phyloP scores from a whole-genome alignment of 2,329 filamentous ascomycete species.

The Blastomyces gilchristii region DNA sequence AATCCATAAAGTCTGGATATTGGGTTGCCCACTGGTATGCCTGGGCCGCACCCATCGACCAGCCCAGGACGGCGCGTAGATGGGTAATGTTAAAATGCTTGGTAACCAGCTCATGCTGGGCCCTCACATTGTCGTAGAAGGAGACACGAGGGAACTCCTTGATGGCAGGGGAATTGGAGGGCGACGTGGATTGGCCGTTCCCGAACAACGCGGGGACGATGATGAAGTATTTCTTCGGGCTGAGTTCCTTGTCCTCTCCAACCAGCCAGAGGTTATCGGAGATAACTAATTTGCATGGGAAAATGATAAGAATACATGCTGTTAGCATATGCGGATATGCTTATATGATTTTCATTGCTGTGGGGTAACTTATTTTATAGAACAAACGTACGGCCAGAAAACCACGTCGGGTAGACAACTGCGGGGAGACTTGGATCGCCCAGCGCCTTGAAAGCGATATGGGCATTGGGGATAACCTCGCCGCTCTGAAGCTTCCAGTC shows the following conservation, averaged over 20 bases:
- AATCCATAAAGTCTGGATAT: conserved; percentile 55
- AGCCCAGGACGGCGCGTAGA: conserved; percentile 53
- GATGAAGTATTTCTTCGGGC: conserved; percentile 56
- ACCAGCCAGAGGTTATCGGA: conserved; percentile 66
- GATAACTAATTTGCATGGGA: conserved; percentile 38
- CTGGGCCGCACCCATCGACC: conserved; percentile 62
- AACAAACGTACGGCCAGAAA: conserved; percentile 45
- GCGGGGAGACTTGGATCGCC: conserved; percentile 53
- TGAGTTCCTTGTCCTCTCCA: conserved; percentile 53
- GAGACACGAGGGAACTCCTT: conserved; percentile 52
- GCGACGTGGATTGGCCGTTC: conserved; percentile 57
- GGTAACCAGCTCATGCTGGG: conserved; percentile 57
- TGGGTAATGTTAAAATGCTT: conserved; percentile 51
- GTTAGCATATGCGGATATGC: not conserved
- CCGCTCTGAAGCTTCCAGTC: conserved; percentile 59
- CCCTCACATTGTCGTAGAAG: conserved; percentile 60
- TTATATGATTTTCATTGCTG: not conserved
- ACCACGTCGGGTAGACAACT: conserved; percentile 71
- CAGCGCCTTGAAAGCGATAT: conserved; percentile 68
- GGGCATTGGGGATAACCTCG: conserved; percentile 50
- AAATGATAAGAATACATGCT: not conserved
- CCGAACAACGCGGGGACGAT: conserved; percentile 60
- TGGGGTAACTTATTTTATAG: not conserved
- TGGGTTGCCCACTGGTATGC: conserved; percentile 55
- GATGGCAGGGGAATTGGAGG: conserved; percentile 49